Conservation (phyloP, 805 yeast species). For the Candida oleophila region DNA sequence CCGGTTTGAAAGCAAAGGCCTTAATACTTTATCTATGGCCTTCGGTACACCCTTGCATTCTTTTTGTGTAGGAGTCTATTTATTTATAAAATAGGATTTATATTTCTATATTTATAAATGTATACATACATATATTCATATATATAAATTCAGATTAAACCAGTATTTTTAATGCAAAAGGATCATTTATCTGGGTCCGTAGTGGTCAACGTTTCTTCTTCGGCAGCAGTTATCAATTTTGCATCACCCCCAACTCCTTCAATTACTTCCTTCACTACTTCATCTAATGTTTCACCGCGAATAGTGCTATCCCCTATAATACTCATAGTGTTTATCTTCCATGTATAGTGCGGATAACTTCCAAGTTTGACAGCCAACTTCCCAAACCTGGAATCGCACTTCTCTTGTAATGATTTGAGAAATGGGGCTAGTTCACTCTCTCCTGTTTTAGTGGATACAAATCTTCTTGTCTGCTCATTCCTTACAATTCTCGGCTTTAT, state of each 20-base stretch:
- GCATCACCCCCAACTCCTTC: slow-evolving; percentile 51
- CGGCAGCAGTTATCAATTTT: slow-evolving; percentile 51
- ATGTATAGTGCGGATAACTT: slow-evolving; percentile 76
- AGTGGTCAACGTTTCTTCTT: slow-evolving; percentile 51
- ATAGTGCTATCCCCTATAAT: slow-evolving; percentile 57
- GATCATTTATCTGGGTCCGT: slow-evolving; percentile 10
- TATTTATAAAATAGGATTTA: not conserved
- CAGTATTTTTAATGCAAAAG: not conserved
- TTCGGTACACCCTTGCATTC: not conserved
- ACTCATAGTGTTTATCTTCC: slow-evolving; percentile 68
- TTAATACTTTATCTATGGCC: not conserved
- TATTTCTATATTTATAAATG: slow-evolving; percentile 2
- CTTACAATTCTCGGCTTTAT: slow-evolving; percentile 25
- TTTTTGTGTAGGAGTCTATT: slow-evolving; percentile 1
- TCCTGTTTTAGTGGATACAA: slow-evolving; percentile 56
- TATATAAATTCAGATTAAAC: not conserved
- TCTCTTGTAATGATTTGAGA: slow-evolving; percentile 50
- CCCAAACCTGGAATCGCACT: slow-evolving; percentile 28
- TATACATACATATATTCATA: not conserved
- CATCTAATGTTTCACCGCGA: slow-evolving; percentile 28
- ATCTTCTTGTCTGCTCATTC: slow-evolving; percentile 39
- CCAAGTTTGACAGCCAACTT: slow-evolving; percentile 61
- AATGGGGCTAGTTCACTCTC: slow-evolving; percentile 74
- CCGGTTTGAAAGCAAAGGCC: not conserved
- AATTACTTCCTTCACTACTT: slow-evolving; percentile 47